A percentile compares a stretch with the other conserved stretches of the same genome.
Conservation (phyloP, 2,329 filamentous ascomycete species). For the Lasiodiplodia citricola region DNA sequence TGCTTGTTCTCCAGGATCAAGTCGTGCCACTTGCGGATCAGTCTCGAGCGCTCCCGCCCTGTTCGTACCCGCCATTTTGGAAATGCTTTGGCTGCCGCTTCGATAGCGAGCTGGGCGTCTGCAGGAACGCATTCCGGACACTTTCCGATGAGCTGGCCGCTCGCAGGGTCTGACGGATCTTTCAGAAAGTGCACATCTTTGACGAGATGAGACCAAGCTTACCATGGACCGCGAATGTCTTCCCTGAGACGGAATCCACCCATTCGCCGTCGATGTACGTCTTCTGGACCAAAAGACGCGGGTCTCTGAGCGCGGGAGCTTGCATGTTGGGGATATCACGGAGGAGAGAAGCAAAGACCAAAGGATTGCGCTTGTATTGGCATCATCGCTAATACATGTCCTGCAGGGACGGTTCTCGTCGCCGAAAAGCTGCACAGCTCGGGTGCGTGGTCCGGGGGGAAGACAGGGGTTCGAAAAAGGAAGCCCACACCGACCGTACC, state of each 20-base stretch:
- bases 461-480: neutral
- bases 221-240: neutral
- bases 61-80: neutral
- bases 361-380: neutral
- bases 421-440: neutral
- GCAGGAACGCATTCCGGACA: neutral
- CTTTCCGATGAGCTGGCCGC: neutral
- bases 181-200: too few species aligned
- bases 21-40: slow-evolving; percentile 38
- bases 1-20: slow-evolving; percentile 36
- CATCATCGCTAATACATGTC: neutral
- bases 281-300: neutral
- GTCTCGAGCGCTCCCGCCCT: slow-evolving; percentile 32
- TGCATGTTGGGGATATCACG: neutral
- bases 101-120: neutral
- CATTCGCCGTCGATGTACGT: neutral
- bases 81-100: neutral
- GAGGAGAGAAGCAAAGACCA: too few species aligned
- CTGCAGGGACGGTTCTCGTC: neutral
- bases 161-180: neutral
- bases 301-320: neutral
- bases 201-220: too few species aligned
- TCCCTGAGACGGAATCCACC: neutral
- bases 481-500: neutral
- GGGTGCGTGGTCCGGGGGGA: neutral